Conservation (phyloP, 2,329 filamentous ascomycete species). For the Nothophoma quercina region DNA sequence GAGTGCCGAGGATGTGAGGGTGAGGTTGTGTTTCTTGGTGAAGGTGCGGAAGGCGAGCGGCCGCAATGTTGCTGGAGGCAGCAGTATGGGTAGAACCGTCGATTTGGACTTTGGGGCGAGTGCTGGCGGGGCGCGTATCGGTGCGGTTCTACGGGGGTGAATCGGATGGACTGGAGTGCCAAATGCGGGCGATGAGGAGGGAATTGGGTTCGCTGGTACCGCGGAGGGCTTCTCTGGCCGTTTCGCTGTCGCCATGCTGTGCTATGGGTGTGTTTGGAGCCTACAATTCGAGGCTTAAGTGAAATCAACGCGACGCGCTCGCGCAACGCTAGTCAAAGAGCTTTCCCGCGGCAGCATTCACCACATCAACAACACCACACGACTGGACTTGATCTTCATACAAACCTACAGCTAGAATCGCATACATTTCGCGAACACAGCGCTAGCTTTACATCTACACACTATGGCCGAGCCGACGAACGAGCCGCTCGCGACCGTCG, state of each 20-base stretch:
- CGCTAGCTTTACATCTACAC: background rate
- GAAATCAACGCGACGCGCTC: constrained; percentile 13
- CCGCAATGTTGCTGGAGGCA: constrained; percentile 84
- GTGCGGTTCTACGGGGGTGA: constrained; percentile 58
- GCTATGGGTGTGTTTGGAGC: background rate
- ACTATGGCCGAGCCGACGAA: constrained; percentile 38
- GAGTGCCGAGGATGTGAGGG: constrained; percentile 85
- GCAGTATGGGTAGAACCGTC: constrained; percentile 83
- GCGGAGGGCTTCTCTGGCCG: constrained; percentile 42
- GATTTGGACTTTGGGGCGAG: constrained; percentile 61
- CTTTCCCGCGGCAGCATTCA: constrained; percentile 5
- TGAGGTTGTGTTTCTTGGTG: constrained; percentile 96
- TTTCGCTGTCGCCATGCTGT: constrained; percentile 39
- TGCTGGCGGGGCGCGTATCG: constrained; percentile 54
- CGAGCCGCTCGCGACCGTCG: constrained; percentile 26
- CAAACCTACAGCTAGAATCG: constrained; percentile 4
- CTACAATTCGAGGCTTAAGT: constrained; percentile 6
- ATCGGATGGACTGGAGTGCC: constrained; percentile 85
- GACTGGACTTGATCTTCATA: background rate
- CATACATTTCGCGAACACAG: constrained; percentile 2
- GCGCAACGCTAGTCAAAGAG: constrained; percentile 11
- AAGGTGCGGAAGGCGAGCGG: constrained; percentile 94
- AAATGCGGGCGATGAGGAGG: constrained; percentile 90
- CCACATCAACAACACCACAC: constrained; percentile 3
- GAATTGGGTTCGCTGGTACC: constrained; percentile 66